phyloP scores from a whole-genome alignment of 352 stramenopile species.

The Blastocystis sp. region DNA sequence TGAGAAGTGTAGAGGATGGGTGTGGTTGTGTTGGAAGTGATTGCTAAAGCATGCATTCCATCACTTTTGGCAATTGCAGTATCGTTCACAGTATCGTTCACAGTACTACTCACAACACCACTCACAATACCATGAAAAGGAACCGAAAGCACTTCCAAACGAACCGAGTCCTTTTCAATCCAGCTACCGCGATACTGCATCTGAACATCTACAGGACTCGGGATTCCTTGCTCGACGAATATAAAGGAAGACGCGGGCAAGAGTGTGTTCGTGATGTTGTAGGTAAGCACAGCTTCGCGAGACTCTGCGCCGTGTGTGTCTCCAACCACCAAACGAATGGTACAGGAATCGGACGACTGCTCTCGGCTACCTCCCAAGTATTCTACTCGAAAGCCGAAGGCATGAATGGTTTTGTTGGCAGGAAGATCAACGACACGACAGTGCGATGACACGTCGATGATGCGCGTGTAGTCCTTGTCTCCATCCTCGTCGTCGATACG shows the following conservation, averaged over 20 bases:
- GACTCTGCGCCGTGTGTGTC: neutral
- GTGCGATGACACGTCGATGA: neutral
- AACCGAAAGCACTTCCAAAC: neutral
- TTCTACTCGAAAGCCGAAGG: neutral
- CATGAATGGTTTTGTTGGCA: neutral
- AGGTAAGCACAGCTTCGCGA: neutral
- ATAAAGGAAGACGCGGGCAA: neutral
- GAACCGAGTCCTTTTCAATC: neutral
- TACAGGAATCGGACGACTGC: neutral
- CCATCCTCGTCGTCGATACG: conserved; percentile 8
- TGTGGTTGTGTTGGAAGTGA: neutral
- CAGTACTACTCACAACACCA: no score
- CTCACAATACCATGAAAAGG: neutral
- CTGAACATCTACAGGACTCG: neutral
- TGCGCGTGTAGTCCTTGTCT: conserved; percentile 18
- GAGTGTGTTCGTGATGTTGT: neutral
- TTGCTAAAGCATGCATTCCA: no score
- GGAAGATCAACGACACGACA: neutral
- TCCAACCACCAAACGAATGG: neutral
- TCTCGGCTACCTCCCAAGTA: neutral
- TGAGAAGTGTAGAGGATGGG: neutral
- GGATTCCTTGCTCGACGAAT: neutral
- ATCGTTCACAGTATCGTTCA: no score
- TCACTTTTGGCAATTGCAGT: no score
- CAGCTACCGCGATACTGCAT: neutral